These are phyloP conservation scores for Trichophyton rubrum DNA, from an alignment of 2,329 filamentous ascomycete species.

Conservation along the genomic window DNA sequence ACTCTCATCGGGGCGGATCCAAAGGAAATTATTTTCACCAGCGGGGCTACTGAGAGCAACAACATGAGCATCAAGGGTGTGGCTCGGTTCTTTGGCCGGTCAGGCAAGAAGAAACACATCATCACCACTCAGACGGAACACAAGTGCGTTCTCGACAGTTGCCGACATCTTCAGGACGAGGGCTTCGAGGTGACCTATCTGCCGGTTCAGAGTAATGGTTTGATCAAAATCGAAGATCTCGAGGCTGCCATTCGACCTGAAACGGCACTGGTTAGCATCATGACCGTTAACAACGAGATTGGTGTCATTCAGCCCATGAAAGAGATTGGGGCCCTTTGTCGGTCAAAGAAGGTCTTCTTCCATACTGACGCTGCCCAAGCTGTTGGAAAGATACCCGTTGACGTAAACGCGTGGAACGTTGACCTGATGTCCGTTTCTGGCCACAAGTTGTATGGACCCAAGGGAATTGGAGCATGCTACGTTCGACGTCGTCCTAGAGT, in stretches of 20 bases:
- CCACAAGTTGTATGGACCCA: slow-evolving; percentile 97
- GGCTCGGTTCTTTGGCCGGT: slow-evolving; percentile 82
- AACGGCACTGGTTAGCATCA: slow-evolving; percentile 86
- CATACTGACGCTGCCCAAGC: slow-evolving; percentile 94
- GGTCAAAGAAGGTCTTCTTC: slow-evolving; percentile 90
- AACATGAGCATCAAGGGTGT: slow-evolving; percentile 99
- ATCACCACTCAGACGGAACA: slow-evolving; percentile 97
- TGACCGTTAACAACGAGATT: slow-evolving; percentile 99
- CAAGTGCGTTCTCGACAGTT: slow-evolving; percentile 97
- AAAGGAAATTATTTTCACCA: slow-evolving; percentile 98
- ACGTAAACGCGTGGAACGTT: slow-evolving; percentile 96
- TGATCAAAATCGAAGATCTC: slow-evolving; percentile 71
- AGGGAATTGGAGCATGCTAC: slow-evolving; percentile 93
- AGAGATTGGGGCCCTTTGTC: slow-evolving; percentile 84
- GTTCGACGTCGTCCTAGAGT: slow-evolving; percentile 86
- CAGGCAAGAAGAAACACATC: slow-evolving; percentile 95
- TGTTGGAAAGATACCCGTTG: slow-evolving; percentile 93
- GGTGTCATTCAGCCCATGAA: slow-evolving; percentile 95
- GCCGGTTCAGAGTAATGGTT: slow-evolving; percentile 74
- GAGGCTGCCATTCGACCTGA: slow-evolving; percentile 83
- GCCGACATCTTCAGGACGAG: slow-evolving; percentile 90
- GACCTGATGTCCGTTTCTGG: slow-evolving; percentile 98
- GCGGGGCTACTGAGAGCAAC: slow-evolving; percentile 94
- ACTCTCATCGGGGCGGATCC: slow-evolving; percentile 81
- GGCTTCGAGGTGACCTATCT: slow-evolving; percentile 96